Conservation (phyloP, 1,139 yeast genomes). For the Protomyces pachydermus region DNA sequence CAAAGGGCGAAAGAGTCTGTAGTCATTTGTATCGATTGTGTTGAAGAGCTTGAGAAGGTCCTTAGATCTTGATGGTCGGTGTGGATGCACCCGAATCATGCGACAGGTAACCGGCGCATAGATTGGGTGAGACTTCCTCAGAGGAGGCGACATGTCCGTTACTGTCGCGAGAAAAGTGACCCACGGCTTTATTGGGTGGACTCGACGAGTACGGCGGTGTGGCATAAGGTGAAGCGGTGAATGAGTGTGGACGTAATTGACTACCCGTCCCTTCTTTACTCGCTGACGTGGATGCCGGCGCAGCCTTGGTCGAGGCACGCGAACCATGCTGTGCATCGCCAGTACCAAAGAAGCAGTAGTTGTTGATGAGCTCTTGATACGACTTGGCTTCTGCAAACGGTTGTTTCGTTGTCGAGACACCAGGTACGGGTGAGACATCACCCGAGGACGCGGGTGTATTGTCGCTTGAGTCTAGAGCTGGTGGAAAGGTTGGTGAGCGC, state of each 20-base stretch:
- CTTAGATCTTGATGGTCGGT: neutral
- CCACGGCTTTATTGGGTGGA: neutral
- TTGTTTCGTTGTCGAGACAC: neutral
- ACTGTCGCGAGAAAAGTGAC: neutral
- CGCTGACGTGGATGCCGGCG: neutral
- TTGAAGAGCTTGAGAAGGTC: neutral
- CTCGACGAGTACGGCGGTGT: slow-evolving; percentile 8
- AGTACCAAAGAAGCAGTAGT: slow-evolving; percentile 22
- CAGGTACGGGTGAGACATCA: slow-evolving; percentile 18
- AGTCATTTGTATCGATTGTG: no score
- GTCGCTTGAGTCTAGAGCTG: slow-evolving; percentile 4
- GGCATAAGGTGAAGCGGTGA: neutral
- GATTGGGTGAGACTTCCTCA: neutral
- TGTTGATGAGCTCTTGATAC: slow-evolving; percentile 15
- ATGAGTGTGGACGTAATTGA: neutral
- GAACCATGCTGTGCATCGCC: neutral
- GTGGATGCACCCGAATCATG: neutral
- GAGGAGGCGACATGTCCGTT: neutral
- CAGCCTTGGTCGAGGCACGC: neutral
- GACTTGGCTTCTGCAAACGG: slow-evolving; percentile 3
- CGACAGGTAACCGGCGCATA: neutral
- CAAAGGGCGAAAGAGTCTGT: no score
- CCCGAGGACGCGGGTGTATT: slow-evolving; percentile 20
- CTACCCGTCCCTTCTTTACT: neutral
- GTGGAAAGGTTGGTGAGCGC: slow-evolving; percentile 18